These are phyloP conservation scores for Barnettozyma californica DNA, from an alignment of 805 yeast genomes.

Conservation along the genomic window DNA sequence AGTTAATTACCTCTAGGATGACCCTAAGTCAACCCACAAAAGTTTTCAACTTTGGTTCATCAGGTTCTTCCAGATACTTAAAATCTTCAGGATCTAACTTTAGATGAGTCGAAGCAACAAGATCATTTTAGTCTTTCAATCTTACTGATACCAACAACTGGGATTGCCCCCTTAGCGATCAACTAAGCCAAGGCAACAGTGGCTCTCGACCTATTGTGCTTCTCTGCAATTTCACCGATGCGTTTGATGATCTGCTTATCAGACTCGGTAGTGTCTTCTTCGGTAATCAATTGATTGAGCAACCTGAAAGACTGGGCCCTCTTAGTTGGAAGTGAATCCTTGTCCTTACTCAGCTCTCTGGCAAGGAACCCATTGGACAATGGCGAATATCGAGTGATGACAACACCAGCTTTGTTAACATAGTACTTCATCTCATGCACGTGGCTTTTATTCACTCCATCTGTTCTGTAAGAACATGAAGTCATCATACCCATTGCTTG, in stretches of 20 bases:
- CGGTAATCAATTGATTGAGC: constrained; percentile 5
- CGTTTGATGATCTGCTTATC: constrained; percentile 3
- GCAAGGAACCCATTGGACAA: constrained; percentile 49
- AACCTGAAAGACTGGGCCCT: no score
- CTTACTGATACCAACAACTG: constrained; percentile 48
- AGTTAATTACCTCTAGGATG: no score
- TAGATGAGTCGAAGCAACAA: constrained; percentile 36
- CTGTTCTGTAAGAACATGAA: neutral
- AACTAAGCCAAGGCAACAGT: constrained; percentile 45
- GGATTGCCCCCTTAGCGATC: constrained; percentile 42
- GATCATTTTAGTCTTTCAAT: constrained; percentile 47
- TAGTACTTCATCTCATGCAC: constrained; percentile 57
- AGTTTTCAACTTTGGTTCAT: neutral
- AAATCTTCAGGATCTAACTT: constrained; percentile 22
- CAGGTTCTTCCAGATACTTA: constrained; percentile 9
- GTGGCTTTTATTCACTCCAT: constrained; percentile 27
- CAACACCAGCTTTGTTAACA: constrained; percentile 47
- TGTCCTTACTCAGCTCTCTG: constrained; percentile 32
- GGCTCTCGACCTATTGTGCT: constrained; percentile 46
- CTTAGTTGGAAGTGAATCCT: no score
- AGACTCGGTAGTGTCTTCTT: constrained; percentile 1
- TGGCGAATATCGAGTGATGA: constrained; percentile 59
- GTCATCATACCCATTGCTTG: constrained; percentile 2
- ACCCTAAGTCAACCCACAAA: no score
- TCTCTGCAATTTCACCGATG: constrained; percentile 27